Evolutionary conservation across 495 filamentous ascomycete genomes (phyloP), one percentile per base, ranked within the genome.

Genomic region (Penicillium mononematosum): DNA sequence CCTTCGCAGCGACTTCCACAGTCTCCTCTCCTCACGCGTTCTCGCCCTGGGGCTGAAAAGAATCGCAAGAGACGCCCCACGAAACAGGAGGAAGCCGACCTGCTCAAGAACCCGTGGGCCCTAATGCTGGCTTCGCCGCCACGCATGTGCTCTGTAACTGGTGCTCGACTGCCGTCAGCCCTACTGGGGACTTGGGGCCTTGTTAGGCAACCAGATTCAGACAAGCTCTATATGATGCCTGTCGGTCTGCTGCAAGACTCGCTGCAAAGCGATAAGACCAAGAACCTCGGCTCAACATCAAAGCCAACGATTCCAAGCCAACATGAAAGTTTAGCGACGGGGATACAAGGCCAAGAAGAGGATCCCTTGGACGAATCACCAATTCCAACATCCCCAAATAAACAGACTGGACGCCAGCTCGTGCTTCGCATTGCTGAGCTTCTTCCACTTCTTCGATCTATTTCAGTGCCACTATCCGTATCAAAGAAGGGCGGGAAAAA

Each of bases 181-280:
- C 83, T 96, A 52, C 72, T 92, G 12, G 80, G 85, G 32, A 75
- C 81, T 27, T 88, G 89, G 64, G 77, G 76, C 9, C 45, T 90
- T 9, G 66, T 85, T 1, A 61, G 70, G 17, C 80, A 86, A 39
- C 86, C 88, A 7, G 68, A 80, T 50, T 82, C 80, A 4, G 74
- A 68, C 0, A 63, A 70, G 5, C 75, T 81, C 4, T 90, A 83
- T 78, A 74, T 84, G 39, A 62, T 91, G 43, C 90, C 90, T 0
- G 67, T 70, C 10, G 74, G 68, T 24, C 47, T 84, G 11, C 51
- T 79, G 8, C 67, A 74, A 20, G 75, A 79, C 22, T 60, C 61
- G 16, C 27, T 67, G 16, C 22, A 25, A 22, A 36, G 45, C 32
- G 32, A 32, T 20, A 16, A 53, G 20, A 16, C 24, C 12, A 55